phyloP scores from a whole-genome alignment of 2,329 filamentous ascomycete genomes.

The Magnaporthiopsis incrustans region DNA sequence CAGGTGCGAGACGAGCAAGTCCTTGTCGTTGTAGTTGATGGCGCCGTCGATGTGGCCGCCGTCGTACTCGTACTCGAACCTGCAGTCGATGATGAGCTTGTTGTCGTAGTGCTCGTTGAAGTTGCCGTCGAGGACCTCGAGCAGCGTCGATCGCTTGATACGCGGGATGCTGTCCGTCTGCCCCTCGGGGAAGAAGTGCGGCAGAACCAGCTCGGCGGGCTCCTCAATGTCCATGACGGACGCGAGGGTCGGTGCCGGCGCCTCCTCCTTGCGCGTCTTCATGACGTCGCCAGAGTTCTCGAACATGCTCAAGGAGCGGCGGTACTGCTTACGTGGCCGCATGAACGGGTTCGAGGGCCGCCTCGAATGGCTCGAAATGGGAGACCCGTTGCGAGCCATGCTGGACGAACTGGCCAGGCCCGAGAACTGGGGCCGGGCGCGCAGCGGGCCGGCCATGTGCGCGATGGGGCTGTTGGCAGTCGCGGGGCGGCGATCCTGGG shows the following conservation, averaged over 20 bases:
- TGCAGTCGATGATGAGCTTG: slow-evolving; percentile 86
- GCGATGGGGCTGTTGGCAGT: slow-evolving; percentile 47
- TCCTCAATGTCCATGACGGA: slow-evolving; percentile 82
- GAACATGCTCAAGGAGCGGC: slow-evolving; percentile 96
- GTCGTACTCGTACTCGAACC: slow-evolving; percentile 98
- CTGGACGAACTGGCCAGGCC: slow-evolving; percentile 39
- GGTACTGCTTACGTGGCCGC: slow-evolving; percentile 79
- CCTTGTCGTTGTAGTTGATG: slow-evolving; percentile 96
- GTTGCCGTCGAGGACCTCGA: slow-evolving; percentile 81
- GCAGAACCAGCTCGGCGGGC: slow-evolving; percentile 63
- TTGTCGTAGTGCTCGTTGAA: slow-evolving; percentile 70
- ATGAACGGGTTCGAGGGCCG: slow-evolving; percentile 64
- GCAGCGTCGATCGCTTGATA: slow-evolving; percentile 72
- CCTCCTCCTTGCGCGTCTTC: slow-evolving; percentile 61
- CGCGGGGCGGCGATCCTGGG: slow-evolving; percentile 56
- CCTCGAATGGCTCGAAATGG: slow-evolving; percentile 60
- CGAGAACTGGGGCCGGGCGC: slow-evolving; percentile 57
- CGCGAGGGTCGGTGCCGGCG: slow-evolving; percentile 48
- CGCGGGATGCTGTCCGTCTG: slow-evolving; percentile 81
- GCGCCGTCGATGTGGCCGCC: slow-evolving; percentile 92
- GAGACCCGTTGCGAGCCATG: slow-evolving; percentile 64
- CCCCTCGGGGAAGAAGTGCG: slow-evolving; percentile 75
- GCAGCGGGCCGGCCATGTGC: slow-evolving; percentile 49
- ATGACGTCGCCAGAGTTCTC: slow-evolving; percentile 84
- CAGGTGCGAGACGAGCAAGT: slow-evolving; percentile 69